Base-by-base conservation (phyloP, 352 stramenopile species). In the Phytophthora litchii region DNA sequence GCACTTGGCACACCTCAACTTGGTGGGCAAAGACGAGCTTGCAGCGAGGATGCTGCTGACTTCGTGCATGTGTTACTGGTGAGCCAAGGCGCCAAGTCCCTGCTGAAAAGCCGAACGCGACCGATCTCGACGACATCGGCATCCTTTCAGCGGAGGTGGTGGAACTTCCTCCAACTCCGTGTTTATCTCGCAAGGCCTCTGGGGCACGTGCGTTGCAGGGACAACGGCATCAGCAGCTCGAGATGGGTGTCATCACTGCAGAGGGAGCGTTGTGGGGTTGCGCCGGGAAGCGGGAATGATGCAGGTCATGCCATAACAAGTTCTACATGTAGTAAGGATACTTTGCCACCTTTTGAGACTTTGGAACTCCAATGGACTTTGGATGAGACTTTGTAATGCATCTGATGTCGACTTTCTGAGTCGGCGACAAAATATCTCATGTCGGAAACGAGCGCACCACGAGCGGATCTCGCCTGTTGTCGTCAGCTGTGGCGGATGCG, bases 251-350 rank as follows among this genome's bases (percentile, higher is more conserved):
- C 54, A 62, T 29, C 6, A 16, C 38, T 54, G 54, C 55, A 64
- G 55, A 64, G 55, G 46, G 46, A 21, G 12, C 29, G 46, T 58
- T 40, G 56, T 59, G 21, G 31, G 14, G 38, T 64, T 63, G 45
- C 27, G 17, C 16, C 25, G 45, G 43, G 34, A 49, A 54, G 32
- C 34, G 44, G 16, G 44, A 1, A 35, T 43, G 46, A 43, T 42
- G 45, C 44, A 21, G 14, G 47, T 50, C n/a, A 34, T 34, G 7
- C 29, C 10, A 11, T 34, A 12, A 2, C 7, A 27, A 44, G 16
- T 44, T 9, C 16, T n/a, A 8, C 36, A 4, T 20, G 35, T 41
- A 11, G 10, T 38, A 11, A n/a, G 10, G 27, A 51, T 7, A 37
- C 31, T 48, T 35, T 11, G 44, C 23, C 23, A 27, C 32, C 36